Evolutionary conservation across 2,329 filamentous ascomycete genomes (phyloP).

Genomic region (Ophiostoma pallidulum): DNA sequence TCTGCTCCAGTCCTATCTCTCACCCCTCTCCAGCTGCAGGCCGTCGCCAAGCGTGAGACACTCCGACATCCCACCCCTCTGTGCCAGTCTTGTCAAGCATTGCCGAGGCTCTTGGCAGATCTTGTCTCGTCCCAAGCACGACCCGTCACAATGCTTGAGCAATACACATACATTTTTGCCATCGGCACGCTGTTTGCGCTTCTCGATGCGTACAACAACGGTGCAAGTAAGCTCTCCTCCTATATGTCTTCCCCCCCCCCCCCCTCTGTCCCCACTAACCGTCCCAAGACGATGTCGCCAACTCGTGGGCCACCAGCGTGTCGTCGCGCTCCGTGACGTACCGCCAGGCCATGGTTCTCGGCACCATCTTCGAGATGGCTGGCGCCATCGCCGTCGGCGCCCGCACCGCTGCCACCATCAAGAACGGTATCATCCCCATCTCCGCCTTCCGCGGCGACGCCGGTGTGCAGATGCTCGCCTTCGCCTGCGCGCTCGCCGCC

Average conservation of each 20-base stretch:
- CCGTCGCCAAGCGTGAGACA: too few relatives aligned
- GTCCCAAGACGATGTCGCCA: constrained; percentile 61
- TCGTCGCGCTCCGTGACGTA: constrained; percentile 58
- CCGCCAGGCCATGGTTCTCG: constrained; percentile 49
- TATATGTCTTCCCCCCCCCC: neutral
- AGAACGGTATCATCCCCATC: constrained; percentile 47
- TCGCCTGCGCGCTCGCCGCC: constrained; percentile 45
- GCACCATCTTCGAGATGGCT: constrained; percentile 51
- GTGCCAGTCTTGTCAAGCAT: too few relatives aligned
- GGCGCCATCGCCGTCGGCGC: constrained; percentile 52
- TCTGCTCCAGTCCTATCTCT: too few relatives aligned
- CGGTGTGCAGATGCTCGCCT: constrained; percentile 47
- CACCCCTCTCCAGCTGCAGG: too few relatives aligned
- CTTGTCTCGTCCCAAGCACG: too few relatives aligned
- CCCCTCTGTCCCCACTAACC: too few relatives aligned
- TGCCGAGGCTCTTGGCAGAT: too few relatives aligned
- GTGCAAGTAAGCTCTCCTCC: constrained; percentile 25
- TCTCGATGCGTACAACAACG: constrained; percentile 59
- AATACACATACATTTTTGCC: constrained; percentile 7
- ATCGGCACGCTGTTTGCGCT: constrained; percentile 49
- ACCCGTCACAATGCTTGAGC: too few relatives aligned
- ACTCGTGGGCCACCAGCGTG: constrained; percentile 66
- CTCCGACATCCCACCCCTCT: too few relatives aligned
- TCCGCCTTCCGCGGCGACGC: constrained; percentile 37
- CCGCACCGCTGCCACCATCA: constrained; percentile 52